Conservation (phyloP, 2,329 filamentous ascomycete species). For the Aspergillus pseudoterreus region DNA sequence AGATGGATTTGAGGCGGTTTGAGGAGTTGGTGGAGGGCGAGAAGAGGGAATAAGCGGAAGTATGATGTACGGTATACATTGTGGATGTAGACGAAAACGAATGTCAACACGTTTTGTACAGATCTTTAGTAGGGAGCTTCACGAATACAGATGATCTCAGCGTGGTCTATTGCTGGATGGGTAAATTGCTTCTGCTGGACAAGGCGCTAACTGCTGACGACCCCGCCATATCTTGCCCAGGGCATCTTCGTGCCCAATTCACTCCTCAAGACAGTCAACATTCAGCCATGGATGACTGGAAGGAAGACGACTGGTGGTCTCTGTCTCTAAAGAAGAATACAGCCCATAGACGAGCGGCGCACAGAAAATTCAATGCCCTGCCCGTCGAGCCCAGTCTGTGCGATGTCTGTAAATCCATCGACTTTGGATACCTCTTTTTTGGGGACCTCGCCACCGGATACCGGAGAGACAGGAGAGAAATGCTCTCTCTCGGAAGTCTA, state of each 20-base stretch:
- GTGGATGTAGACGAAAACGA: no score
- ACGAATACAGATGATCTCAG: no score
- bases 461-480: not conserved
- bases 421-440: not conserved
- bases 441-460: not conserved
- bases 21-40: conserved; percentile 53
- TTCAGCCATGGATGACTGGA: no score
- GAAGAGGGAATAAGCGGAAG: no score
- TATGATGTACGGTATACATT: no score
- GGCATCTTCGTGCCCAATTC: no score
- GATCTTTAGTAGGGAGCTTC: no score
- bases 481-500: not conserved
- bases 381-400: not conserved
- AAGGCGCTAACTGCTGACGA: no score
- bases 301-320: not conserved
- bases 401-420: not conserved
- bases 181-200: no score
- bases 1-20: conserved; percentile 66
- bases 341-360: not conserved
- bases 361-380: not conserved
- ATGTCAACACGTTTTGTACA: no score
- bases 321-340: not conserved
- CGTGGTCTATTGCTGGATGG: no score
- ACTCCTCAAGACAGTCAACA: no score
- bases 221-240: not conserved